phyloP scores from a whole-genome alignment of 352 stramenopile genomes.

The Saprolegnia parasitica region DNA sequence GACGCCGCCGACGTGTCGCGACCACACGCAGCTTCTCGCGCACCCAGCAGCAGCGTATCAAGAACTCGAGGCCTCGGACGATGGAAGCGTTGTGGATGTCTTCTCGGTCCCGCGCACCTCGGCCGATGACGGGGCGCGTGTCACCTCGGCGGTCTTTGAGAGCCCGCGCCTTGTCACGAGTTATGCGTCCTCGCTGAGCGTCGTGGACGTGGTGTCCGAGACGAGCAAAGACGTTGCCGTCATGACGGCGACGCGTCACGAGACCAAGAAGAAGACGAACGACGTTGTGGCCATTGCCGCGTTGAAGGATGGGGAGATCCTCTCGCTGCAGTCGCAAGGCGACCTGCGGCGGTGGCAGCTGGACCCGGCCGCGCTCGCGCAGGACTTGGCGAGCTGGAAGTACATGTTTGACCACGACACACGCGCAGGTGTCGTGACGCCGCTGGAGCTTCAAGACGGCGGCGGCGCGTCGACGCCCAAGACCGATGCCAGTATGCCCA shows the following conservation, averaged over 20 bases:
- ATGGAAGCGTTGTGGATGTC: too few species aligned
- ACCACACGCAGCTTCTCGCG: too few species aligned
- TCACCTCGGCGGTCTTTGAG: neutral
- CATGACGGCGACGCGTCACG: too few species aligned
- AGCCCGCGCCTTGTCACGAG: neutral
- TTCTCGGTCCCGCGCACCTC: too few species aligned
- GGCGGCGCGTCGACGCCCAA: constrained; percentile 53
- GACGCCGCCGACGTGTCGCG: too few species aligned
- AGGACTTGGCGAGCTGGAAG: constrained; percentile 52
- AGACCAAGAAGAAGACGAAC: neutral
- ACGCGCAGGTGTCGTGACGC: neutral
- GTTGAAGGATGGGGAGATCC: constrained; percentile 33
- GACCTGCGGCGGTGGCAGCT: constrained; percentile 58
- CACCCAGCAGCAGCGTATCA: too few species aligned
- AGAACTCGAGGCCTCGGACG: too few species aligned
- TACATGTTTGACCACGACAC: constrained; percentile 52
- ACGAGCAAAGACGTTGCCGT: neutral
- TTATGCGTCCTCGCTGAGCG: neutral
- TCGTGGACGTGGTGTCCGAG: neutral
- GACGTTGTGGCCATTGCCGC: neutral
- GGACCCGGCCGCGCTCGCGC: constrained; percentile 41
- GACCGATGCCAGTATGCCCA: constrained; percentile 73
- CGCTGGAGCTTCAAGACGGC: constrained; percentile 49
- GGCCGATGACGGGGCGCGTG: neutral
- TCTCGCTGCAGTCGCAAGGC: constrained; percentile 59